Base-by-base conservation (phyloP, 2,329 filamentous ascomycete genomes). In the Westerdykella sp. region DNA sequence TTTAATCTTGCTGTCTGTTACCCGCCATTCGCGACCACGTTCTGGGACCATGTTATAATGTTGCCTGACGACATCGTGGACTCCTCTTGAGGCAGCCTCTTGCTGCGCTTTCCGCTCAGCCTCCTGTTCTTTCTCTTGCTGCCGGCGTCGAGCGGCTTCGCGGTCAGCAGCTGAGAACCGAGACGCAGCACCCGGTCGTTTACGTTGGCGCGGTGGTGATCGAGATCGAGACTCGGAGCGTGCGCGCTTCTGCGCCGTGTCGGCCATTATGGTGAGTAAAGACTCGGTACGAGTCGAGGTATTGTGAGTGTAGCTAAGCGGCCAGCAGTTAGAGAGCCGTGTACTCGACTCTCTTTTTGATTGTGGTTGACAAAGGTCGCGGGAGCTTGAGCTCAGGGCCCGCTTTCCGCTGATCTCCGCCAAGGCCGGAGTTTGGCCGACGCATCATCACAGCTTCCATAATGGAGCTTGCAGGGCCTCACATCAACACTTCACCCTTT, bases 11-110 rank as follows among this genome's bases (percentile, higher is more conserved):
- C 87, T 95, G 59, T 95, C 89, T 6, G 88, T 95, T 64, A 85
- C 88, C 39, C 93, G 81, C 91, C 93, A 98, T 60, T 96, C 89
- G 42, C 91, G 81, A 11, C 93, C 93, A 23, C 90, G 81, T 71
- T 98, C 86, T 0, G 91, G 91, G 0, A 97, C 91, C 31, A 86
- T 84, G 68, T 98, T 98, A 76, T 98, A 98, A 68, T 96, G 91
- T 53, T 95, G 84, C 40, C 84, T 81, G 39, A 97, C 93, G 6
- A 95, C 83, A 59, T 97, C 88, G 56, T 90, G 82, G 34, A 87
- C 81, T 35, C 82, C 83, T 39, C 82, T 70, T 22, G 69, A 69
- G 6, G 57, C 59, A 5, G 59, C 60, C 42, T 60, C 60, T 16
- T 56, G 50, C n/a, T 63, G 58, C 6, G 61, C 60, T 12, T 78